Evolutionary conservation across 2,329 filamentous ascomycete species (phyloP), one percentile per base, ranked within the genome.

Genomic region (Epichloe hybrida): DNA sequence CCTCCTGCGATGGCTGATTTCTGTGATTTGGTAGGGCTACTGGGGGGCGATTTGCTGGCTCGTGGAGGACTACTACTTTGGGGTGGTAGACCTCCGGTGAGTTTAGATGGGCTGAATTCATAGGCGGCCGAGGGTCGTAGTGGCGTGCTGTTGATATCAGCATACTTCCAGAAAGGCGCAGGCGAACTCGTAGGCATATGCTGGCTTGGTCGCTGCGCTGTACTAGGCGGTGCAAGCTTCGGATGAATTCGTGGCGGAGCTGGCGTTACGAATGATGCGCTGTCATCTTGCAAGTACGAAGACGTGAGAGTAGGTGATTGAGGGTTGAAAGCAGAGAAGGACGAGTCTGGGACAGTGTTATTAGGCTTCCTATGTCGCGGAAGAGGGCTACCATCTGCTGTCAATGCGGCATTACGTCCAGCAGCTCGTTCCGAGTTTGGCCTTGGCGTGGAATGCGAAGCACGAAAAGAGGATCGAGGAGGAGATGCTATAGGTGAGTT

Each of bases 91-190:
- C 57, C 58, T 31, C 65, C 66, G 21, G 65, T 61, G 15, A 64
- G 60, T 61, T 81, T 82, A 7, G 73, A 74, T 2, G 81, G 81
- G 58, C 80, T 83, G 40, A 75, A 62, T 53, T 84, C 80, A 51
- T 77, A 80, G 4, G 69, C 64, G 0, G 65, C 59, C 4, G 67
- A 58, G 13, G 72, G 67, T 57, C 72, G 72, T 49, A 86, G 70
- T 2, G 86, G 86, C 2, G 86, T 90, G 65, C 81, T 87, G 27
- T 79, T 78, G 53, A 88, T 77, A 56, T 89, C 85, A 40, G 85
- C 82, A 65, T 86, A 93, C 64, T 87, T 89, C 88, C 88, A 94
- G 66, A 94, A 93, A 0, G 87, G 86, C 1, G 88, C 88, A 0
- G 88, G 88, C 35, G 85, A 89, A 58, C 84, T 88, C 44, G 88